phyloP scores from a whole-genome alignment of 148 eudicot genomes.

The Rhododendron mucronatum region DNA sequence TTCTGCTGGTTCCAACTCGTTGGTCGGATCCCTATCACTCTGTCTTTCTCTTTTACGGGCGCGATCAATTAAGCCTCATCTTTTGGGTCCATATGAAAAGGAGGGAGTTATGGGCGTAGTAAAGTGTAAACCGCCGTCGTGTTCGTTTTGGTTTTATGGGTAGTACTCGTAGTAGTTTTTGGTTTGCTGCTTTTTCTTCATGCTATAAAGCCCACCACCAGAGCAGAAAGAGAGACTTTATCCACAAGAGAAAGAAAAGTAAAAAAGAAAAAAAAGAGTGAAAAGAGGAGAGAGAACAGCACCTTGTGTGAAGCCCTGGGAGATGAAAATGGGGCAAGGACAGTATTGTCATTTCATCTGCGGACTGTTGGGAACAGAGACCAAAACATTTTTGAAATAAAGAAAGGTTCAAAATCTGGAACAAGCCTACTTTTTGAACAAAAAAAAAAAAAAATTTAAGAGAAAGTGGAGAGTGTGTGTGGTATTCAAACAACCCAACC shows the following conservation, averaged over 20 bases:
- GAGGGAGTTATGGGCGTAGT: background rate
- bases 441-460: too few relatives aligned
- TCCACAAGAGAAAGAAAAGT: background rate
- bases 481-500: too few relatives aligned
- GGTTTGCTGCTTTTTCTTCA: slow-evolving; percentile 6
- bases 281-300: background rate
- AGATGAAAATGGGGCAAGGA: too few relatives aligned
- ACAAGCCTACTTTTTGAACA: too few relatives aligned
- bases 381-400: too few relatives aligned
- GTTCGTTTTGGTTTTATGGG: background rate
- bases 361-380: too few relatives aligned
- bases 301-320: background rate
- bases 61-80: background rate
- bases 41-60: background rate
- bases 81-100: background rate
- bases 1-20: background rate
- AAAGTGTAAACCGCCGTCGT: slow-evolving; percentile 34
- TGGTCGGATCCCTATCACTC: background rate
- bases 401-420: too few relatives aligned
- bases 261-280: background rate
- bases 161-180: background rate
- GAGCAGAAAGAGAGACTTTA: slow-evolving; percentile 1
- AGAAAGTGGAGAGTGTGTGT: too few relatives aligned
- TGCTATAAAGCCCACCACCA: slow-evolving; percentile 1
- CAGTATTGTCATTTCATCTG: too few relatives aligned